Base-by-base conservation (phyloP, 2,329 filamentous ascomycete species). In the Talaromyces sp. region DNA sequence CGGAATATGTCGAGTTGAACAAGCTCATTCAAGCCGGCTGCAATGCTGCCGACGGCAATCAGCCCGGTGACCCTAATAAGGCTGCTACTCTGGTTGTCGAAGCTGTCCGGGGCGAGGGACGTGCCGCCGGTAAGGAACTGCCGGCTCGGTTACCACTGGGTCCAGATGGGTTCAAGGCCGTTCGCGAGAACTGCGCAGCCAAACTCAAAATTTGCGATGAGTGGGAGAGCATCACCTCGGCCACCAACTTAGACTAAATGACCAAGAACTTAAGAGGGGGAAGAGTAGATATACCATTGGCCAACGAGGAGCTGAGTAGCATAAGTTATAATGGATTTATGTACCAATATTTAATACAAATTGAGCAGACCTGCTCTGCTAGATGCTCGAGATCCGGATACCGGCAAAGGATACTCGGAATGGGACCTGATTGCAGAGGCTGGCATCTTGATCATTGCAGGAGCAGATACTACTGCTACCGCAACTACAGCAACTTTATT, bases 1-100 rank as follows among this genome's bases (percentile, higher is more conserved):
- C 64, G 7, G 66, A 64, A 9, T 68, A 72, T 54, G 36, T 36
- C 1, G 68, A 66, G 1, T 33, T 61, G 3, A 63, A 63, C 19
- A 69, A 67, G 0, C 42, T 58, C 1, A 68, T 25, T 28, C 52
- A 6, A 59, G 60, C 54, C 25, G 69, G 42, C n/a, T 65, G 65
- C n/a, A 57, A 64, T 2, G 28, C 49, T 10, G 33, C 54, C 1
- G 28, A 60, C 2, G 64, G 63, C 0, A 61, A 56, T 15, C 58
- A 69, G 28, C 61, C 47, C 17, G 69, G 69, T 0, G 67, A 71
- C 60, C 66, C 66, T 1, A 54, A 52, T 4, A 71, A 69, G 62
- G 69, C 58, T 1, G 56, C 51, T 15, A 59, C 62, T 15, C 42
- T 62, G 30, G 51, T 66, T 9, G 49, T 66, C 0, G 65, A 67